phyloP scores from a whole-genome alignment of 1,284 basidiomycete species.

The Cryptococcus amylolentus region DNA sequence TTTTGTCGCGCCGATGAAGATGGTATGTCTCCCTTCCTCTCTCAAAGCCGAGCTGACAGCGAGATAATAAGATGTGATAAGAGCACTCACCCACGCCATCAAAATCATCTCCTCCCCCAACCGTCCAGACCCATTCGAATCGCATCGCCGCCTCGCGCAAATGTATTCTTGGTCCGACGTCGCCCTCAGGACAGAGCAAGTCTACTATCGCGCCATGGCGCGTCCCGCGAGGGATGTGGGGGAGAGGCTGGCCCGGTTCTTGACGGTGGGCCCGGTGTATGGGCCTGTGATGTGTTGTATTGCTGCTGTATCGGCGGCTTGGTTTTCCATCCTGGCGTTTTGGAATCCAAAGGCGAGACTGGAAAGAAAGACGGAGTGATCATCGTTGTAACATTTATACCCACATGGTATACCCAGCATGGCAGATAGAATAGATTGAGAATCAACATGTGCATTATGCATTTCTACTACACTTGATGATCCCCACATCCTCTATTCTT shows the following conservation, averaged over 20 bases:
- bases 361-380: too few species aligned
- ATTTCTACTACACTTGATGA: too few species aligned
- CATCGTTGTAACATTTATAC: too few species aligned
- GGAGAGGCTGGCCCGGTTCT: constrained; percentile 67
- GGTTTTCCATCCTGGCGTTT: too few species aligned
- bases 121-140: constrained; percentile 69
- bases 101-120: constrained; percentile 60
- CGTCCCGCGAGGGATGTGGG: constrained; percentile 62
- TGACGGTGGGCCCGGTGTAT: neutral
- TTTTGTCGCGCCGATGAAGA: constrained; percentile 87
- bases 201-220: constrained; percentile 69
- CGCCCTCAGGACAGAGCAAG: constrained; percentile 71
- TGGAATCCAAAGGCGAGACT: neutral
- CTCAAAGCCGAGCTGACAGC: neutral
- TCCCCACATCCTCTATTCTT: too few species aligned
- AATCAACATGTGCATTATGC: too few species aligned
- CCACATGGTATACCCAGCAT: too few species aligned
- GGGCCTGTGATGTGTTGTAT: neutral
- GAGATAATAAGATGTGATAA: constrained; percentile 66
- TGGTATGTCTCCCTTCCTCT: constrained; percentile 46
- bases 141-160: constrained; percentile 69
- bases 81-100: constrained; percentile 78
- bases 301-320: too few species aligned
- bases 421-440: too few species aligned
- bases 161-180: constrained; percentile 92